Evolutionary conservation across 352 stramenopile species (phyloP).

Genomic region (Phytophthora tentaculata): DNA sequence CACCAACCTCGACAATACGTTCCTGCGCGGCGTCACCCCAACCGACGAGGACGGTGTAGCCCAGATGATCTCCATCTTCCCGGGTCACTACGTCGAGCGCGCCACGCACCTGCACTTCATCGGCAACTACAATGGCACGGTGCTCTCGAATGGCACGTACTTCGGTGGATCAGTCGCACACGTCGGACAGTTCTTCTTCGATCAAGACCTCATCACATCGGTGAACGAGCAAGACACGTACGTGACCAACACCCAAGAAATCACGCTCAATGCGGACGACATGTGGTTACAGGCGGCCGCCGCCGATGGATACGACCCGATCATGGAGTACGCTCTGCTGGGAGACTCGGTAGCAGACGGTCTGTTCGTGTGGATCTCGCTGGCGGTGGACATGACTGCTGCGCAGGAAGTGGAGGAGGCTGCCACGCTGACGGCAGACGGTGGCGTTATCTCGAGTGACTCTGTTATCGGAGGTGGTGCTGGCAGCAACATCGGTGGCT

Average conservation of each 20-base stretch:
- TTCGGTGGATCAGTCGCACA: slow-evolving; percentile 16
- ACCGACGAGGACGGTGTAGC: slow-evolving; percentile 32
- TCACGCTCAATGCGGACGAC: slow-evolving; percentile 35
- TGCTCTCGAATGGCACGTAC: slow-evolving; percentile 31
- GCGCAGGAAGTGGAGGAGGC: slow-evolving; percentile 19
- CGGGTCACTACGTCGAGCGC: slow-evolving; percentile 31
- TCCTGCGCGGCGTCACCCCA: slow-evolving; percentile 28
- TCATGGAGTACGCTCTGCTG: slow-evolving; percentile 18
- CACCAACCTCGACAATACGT: slow-evolving; percentile 38
- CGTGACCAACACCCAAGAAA: slow-evolving; percentile 31
- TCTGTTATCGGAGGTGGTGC: slow-evolving; percentile 22
- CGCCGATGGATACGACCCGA: slow-evolving; percentile 27
- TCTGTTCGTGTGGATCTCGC: slow-evolving; percentile 32
- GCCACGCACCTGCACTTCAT: slow-evolving; percentile 40
- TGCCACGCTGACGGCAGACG: slow-evolving; percentile 16
- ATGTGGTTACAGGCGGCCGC: slow-evolving; percentile 23
- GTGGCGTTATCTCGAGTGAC: slow-evolving; percentile 23
- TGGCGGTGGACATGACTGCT: slow-evolving; percentile 30
- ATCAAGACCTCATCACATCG: slow-evolving; percentile 35
- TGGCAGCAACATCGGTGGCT: slow-evolving; percentile 20
- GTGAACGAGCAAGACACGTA: slow-evolving; percentile 35
- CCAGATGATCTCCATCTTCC: slow-evolving; percentile 31
- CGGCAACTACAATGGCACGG: slow-evolving; percentile 29
- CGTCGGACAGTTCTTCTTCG: slow-evolving; percentile 40
- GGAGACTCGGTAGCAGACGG: slow-evolving; percentile 9